A percentile compares a stretch with the other conserved stretches of the same genome.
Conservation (phyloP, 352 stramenopile genomes). For the Phytopythium aichiense region DNA sequence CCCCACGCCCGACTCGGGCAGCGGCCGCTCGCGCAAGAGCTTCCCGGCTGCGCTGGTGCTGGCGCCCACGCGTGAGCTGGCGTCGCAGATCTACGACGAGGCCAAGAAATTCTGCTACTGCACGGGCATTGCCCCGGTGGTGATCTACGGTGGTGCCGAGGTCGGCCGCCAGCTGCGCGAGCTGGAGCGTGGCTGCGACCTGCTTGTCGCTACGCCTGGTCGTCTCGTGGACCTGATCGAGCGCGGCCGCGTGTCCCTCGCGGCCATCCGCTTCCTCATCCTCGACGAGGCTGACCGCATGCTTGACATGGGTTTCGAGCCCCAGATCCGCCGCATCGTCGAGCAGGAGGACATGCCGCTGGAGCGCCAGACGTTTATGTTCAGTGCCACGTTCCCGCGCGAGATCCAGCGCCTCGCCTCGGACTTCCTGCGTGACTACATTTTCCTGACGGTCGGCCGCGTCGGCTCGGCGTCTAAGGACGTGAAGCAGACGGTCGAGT, state of each 20-base stretch:
- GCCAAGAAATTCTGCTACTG: constrained; percentile 96
- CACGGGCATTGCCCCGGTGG: constrained; percentile 92
- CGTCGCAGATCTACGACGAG: constrained; percentile 96
- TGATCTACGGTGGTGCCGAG: constrained; percentile 94
- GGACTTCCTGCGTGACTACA: constrained; percentile 98
- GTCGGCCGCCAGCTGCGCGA: constrained; percentile 84
- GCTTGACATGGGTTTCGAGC: constrained; percentile 99
- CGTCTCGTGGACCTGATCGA: constrained; percentile 97
- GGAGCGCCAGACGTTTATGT: constrained; percentile 99
- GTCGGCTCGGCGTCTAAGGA: constrained; percentile 97
- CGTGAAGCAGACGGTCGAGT: constrained; percentile 97
- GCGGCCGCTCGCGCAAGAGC: constrained; percentile 72
- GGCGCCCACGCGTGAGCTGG: constrained; percentile 93
- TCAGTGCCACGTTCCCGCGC: constrained; percentile 98
- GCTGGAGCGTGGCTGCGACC: constrained; percentile 92
- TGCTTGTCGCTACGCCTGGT: constrained; percentile 97
- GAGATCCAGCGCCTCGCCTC: constrained; percentile 95
- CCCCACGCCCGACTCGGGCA: constrained; percentile 38
- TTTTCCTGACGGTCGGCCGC: constrained; percentile 98
- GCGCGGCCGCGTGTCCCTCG: constrained; percentile 89
- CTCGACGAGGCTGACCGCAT: constrained; percentile 99
- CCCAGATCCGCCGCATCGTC: constrained; percentile 98
- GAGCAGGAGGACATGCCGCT: constrained; percentile 96
- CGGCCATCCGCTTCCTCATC: constrained; percentile 92
- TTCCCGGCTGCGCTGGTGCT: constrained; percentile 93